phyloP scores from a whole-genome alignment of 140 eudicot genomes.

The Flaveria floridana region DNA sequence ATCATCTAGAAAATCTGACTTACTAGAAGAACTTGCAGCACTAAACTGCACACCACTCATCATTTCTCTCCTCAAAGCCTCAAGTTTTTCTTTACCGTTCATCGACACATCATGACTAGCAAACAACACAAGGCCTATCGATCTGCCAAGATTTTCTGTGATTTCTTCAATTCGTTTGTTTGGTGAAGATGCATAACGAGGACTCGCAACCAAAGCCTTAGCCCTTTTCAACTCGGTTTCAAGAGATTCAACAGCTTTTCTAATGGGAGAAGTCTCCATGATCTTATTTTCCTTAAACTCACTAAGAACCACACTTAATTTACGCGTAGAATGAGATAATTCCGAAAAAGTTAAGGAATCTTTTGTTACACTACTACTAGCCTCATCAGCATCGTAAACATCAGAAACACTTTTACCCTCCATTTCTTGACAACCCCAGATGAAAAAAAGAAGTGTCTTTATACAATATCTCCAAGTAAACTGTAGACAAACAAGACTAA shows the following conservation, averaged over 20 bases:
- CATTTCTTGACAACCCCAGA: conserved; percentile 38
- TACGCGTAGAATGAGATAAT: conserved; percentile 53
- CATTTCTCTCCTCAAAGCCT: conserved; percentile 68
- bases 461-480: conserved; percentile 10
- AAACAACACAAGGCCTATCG: conserved; percentile 79
- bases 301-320: conserved; percentile 47
- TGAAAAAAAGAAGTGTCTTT: not conserved
- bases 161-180: conserved; percentile 52
- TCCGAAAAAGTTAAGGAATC: conserved; percentile 41
- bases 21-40: conserved; percentile 50
- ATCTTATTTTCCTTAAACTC: conserved; percentile 55
- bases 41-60: conserved; percentile 61
- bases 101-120: conserved; percentile 66
- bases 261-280: conserved; percentile 48
- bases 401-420: conserved; percentile 33
- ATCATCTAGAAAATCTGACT: conserved; percentile 50
- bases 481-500: not conserved
- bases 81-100: conserved; percentile 58
- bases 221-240: conserved; percentile 61
- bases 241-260: conserved; percentile 66
- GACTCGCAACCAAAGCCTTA: conserved; percentile 46
- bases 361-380: conserved; percentile 43
- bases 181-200: conserved; percentile 41
- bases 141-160: conserved; percentile 70
- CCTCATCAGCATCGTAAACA: conserved; percentile 41